Evolutionary conservation across 2,329 filamentous ascomycete genomes (phyloP), one percentile per base, ranked within the genome.

Genomic region (Sclerotiophoma versabilis): DNA sequence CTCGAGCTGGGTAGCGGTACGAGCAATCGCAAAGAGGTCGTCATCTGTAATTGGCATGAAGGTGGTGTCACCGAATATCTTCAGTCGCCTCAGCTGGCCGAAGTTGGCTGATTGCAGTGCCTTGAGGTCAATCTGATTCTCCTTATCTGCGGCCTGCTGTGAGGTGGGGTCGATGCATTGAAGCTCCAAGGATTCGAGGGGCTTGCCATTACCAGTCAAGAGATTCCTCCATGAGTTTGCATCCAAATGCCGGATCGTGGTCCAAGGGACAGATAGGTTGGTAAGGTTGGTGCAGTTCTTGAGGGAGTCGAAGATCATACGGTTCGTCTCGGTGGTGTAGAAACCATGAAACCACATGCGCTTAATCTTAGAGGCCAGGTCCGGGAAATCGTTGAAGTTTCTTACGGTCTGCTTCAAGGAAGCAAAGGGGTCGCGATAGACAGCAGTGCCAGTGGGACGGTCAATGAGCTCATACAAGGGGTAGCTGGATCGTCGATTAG

Each of bases 341-440:
- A 83, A 83, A 43, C 81, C 81, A 52, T 83, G 79, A 67, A 84
- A 82, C 80, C 81, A 83, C 63, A 84, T 75, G 38, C 81, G 79
- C 49, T 77, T 79, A 49, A 83, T 80, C 62, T 81, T 76, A 19
- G 73, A 70, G 3, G 80, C 80, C 9, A 82, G 71, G 25, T 74
- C 67, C 1, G 81, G 78, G 43, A 76, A 77, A 32, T 75, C 62
- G 29, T 71, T 68, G 63, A 83, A 79, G 20, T 83, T 76, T 27
- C 71, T 68, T 17, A 78, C 75, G 4, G 81, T 82, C 30, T 77
- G 72, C 67, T 76, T 77, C 45, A 84, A 73, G 1, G 78, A 79
- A 46, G 74, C 72, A 67, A 80, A 82, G 0, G 81, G 81, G 65
- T 83, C 79, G 44, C 79, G 80, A 68, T 81, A 83, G 56, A 83